phyloP scores from a whole-genome alignment of 2,329 filamentous ascomycete species.

The Diplodia mutila region DNA sequence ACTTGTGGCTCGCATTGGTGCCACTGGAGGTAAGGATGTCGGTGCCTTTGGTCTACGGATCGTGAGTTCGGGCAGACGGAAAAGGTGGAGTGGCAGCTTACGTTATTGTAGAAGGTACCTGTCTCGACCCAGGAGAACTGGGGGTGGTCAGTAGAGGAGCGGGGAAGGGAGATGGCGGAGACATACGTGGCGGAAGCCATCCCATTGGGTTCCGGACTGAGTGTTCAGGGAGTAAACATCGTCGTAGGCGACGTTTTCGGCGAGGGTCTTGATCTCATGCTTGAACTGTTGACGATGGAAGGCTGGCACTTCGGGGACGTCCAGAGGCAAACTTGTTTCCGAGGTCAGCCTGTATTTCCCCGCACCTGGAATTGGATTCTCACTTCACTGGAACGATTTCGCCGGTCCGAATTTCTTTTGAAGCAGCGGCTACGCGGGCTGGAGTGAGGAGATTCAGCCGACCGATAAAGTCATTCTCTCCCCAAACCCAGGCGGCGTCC shows the following conservation, averaged over 20 bases:
- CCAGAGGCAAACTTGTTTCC: slow-evolving; percentile 52
- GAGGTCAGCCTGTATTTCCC: background rate
- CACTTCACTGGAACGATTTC: slow-evolving; percentile 61
- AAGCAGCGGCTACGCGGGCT: slow-evolving; percentile 56
- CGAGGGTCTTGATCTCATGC: slow-evolving; percentile 56
- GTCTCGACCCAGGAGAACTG: slow-evolving; percentile 45
- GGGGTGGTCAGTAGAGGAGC: background rate
- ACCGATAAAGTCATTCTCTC: slow-evolving; percentile 57
- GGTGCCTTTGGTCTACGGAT: slow-evolving; percentile 37
- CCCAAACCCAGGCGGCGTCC: slow-evolving; percentile 65
- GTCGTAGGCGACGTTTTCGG: slow-evolving; percentile 45
- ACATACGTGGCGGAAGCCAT: slow-evolving; percentile 48
- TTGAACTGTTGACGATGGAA: slow-evolving; percentile 58
- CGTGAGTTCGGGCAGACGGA: background rate
- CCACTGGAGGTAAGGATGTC: slow-evolving; percentile 47
- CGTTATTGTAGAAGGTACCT: slow-evolving; percentile 48
- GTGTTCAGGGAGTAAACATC: slow-evolving; percentile 50
- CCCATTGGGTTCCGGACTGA: slow-evolving; percentile 51
- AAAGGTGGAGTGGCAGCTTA: slow-evolving; percentile 27
- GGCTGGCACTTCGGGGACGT: slow-evolving; percentile 56
- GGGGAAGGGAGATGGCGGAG: background rate
- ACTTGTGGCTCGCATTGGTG: slow-evolving; percentile 47
- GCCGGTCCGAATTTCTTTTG: slow-evolving; percentile 58
- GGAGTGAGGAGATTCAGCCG: slow-evolving; percentile 62
- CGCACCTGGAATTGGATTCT: slow-evolving; percentile 23